phyloP scores from a whole-genome alignment of 2,329 filamentous ascomycete species.

The Lecanosticta acicola region DNA sequence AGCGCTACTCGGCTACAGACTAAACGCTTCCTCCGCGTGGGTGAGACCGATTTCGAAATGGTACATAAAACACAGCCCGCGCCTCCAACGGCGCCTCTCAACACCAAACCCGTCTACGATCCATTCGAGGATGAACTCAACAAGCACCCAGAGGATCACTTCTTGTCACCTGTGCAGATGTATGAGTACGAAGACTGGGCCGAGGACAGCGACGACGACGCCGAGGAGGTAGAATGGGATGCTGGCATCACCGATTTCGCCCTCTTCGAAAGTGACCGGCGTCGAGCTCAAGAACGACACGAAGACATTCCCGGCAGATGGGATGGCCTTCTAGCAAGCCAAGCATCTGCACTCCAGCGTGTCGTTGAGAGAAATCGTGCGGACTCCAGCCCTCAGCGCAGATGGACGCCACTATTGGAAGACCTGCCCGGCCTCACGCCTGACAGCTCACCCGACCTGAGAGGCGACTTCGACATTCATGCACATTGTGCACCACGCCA shows the following conservation, averaged over 20 bases:
- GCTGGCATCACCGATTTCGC: slow-evolving; percentile 33
- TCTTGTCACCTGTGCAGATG: slow-evolving; percentile 27
- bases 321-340: slow-evolving; percentile 22
- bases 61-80: slow-evolving; percentile 15
- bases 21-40: slow-evolving; percentile 1
- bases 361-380: slow-evolving; percentile 21
- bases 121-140: slow-evolving; percentile 28
- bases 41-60: not conserved
- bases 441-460: slow-evolving; percentile 28
- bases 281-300: slow-evolving; percentile 22
- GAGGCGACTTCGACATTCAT: slow-evolving; percentile 27
- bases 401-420: slow-evolving; percentile 20
- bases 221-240: slow-evolving; percentile 28
- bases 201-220: slow-evolving; percentile 23
- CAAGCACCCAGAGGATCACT: slow-evolving; percentile 28
- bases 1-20: slow-evolving; percentile 19
- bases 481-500: slow-evolving; percentile 9
- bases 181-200: slow-evolving; percentile 30
- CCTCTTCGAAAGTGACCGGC: slow-evolving; percentile 28
- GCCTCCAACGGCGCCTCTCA: slow-evolving; percentile 6
- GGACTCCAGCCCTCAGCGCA: slow-evolving; percentile 9
- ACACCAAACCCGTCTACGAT: slow-evolving; percentile 13
- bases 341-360: slow-evolving; percentile 24
- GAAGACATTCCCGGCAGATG: slow-evolving; percentile 23
- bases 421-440: slow-evolving; percentile 30